Evolutionary conservation across 805 yeast genomes (phyloP).

Genomic region (Metschnikowia proteae): DNA sequence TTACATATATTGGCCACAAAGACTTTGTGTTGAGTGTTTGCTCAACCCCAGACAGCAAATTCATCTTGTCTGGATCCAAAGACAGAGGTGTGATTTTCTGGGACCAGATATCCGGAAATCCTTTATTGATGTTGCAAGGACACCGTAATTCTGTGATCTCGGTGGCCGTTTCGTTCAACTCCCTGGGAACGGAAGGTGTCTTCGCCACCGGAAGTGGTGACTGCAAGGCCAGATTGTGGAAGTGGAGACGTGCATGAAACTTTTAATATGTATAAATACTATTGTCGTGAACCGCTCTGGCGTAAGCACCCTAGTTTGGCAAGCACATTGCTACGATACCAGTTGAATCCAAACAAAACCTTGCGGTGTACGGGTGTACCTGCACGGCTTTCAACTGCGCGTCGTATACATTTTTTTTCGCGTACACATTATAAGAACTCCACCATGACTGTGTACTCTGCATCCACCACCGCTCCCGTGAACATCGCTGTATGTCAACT

Average conservation of each 20-base stretch:
- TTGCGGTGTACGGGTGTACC: slow-evolving; percentile 2
- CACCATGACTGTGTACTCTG: slow-evolving; percentile 54
- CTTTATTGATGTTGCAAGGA: slow-evolving; percentile 92
- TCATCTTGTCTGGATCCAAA: slow-evolving; percentile 89
- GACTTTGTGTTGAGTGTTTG: slow-evolving; percentile 94
- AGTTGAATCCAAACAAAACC: no score
- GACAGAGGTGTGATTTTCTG: slow-evolving; percentile 97
- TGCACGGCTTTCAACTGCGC: background rate
- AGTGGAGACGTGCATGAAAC: slow-evolving; percentile 55
- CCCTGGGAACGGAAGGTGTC: slow-evolving; percentile 69
- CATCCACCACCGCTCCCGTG: slow-evolving; percentile 94
- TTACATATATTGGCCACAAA: slow-evolving; percentile 92
- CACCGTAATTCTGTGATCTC: slow-evolving; percentile 94
- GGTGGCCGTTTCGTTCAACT: slow-evolving; percentile 84
- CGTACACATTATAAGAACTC: background rate
- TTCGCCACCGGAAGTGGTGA: slow-evolving; percentile 98
- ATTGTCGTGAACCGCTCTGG: background rate
- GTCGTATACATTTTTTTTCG: slow-evolving; percentile 1
- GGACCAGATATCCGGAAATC: slow-evolving; percentile 90
- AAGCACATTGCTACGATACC: no score
- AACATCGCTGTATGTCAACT: slow-evolving; percentile 76
- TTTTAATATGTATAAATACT: slow-evolving; percentile 4
- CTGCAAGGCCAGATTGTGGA: slow-evolving; percentile 96
- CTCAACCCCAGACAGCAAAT: slow-evolving; percentile 87
- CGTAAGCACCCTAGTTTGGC: no score